Evolutionary conservation across 2,329 filamentous ascomycete genomes (phyloP).

Genomic region (Hortaea werneckii): DNA sequence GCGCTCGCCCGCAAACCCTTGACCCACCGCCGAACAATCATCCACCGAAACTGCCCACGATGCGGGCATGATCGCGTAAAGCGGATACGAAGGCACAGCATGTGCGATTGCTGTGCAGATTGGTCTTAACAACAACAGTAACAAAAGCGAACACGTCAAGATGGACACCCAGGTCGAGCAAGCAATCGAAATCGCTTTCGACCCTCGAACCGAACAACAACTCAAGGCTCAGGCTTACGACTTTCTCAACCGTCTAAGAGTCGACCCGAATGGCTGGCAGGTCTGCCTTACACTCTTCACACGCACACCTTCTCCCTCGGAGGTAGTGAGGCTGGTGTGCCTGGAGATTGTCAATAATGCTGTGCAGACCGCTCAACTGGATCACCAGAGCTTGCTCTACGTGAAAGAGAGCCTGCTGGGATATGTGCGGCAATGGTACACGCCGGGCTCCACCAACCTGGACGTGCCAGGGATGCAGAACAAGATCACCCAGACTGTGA

Average conservation of each 20-base stretch:
- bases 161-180: slow-evolving; percentile 63
- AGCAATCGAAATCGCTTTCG: slow-evolving; percentile 89
- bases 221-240: slow-evolving; percentile 76
- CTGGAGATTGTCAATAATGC: slow-evolving; percentile 91
- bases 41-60: neutral
- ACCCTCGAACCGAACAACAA: slow-evolving; percentile 62
- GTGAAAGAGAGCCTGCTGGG: slow-evolving; percentile 73
- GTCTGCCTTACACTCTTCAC: slow-evolving; percentile 80
- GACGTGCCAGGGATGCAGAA: slow-evolving; percentile 80
- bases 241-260: slow-evolving; percentile 65
- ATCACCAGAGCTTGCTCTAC: slow-evolving; percentile 59
- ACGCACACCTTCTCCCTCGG: slow-evolving; percentile 60
- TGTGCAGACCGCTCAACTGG: slow-evolving; percentile 68
- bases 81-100: slow-evolving; percentile 2
- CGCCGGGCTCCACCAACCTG: slow-evolving; percentile 41
- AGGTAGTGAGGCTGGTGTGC: slow-evolving; percentile 78
- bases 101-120: slow-evolving; percentile 6
- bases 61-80: slow-evolving; percentile 3
- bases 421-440: slow-evolving; percentile 71
- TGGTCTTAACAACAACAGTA: neutral
- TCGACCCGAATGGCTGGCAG: slow-evolving; percentile 81
- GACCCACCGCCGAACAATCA: slow-evolving; percentile 2
- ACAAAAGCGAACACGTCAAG: neutral
- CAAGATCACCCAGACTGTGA: slow-evolving; percentile 92
- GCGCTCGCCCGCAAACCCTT: neutral